Percentiles rank a stretch among this genome's conserved stretches.
Evolutionary conservation across 1,139 yeast genomes (phyloP).

Genomic region (Sugiyamaella novakii): DNA sequence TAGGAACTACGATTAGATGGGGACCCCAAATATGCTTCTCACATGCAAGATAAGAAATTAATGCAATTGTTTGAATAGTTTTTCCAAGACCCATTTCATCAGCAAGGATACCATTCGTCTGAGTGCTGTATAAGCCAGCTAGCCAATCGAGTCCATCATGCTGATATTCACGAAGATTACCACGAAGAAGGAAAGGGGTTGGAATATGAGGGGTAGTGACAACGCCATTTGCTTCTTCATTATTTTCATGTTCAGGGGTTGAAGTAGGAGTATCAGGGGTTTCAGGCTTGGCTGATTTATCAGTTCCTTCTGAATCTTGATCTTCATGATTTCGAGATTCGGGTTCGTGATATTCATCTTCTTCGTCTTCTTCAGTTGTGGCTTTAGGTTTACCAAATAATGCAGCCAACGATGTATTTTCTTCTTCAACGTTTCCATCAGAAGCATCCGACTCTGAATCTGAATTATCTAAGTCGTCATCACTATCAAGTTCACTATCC

Average conservation of each 20-base stretch:
- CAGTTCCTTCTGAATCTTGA: constrained; percentile 17
- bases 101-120: constrained; percentile 95
- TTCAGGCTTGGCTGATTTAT: constrained; percentile 12
- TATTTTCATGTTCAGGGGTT: constrained; percentile 26
- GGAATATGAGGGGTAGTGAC: constrained; percentile 29
- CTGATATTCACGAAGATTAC: constrained; percentile 86
- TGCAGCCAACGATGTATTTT: constrained; percentile 6
- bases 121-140: constrained; percentile 87
- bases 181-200: constrained; percentile 60
- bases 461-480: constrained; percentile 33
- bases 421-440: constrained; percentile 26
- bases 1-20: constrained; percentile 93
- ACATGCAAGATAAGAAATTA: constrained; percentile 85
- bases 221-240: constrained; percentile 11
- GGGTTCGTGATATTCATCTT: constrained; percentile 29
- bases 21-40: constrained; percentile 98
- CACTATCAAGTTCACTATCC: constrained; percentile 32
- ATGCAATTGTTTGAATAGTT: constrained; percentile 92
- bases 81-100: constrained; percentile 99
- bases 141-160: constrained; percentile 97
- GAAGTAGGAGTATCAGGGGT: constrained; percentile 24
- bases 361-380: constrained; percentile 22
- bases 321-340: constrained; percentile 26
- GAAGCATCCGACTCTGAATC: constrained; percentile 27
- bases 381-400: constrained; percentile 22